Base-by-base conservation (phyloP, 768 basidiomycete genomes). In the Gymnopilus dilepis region DNA sequence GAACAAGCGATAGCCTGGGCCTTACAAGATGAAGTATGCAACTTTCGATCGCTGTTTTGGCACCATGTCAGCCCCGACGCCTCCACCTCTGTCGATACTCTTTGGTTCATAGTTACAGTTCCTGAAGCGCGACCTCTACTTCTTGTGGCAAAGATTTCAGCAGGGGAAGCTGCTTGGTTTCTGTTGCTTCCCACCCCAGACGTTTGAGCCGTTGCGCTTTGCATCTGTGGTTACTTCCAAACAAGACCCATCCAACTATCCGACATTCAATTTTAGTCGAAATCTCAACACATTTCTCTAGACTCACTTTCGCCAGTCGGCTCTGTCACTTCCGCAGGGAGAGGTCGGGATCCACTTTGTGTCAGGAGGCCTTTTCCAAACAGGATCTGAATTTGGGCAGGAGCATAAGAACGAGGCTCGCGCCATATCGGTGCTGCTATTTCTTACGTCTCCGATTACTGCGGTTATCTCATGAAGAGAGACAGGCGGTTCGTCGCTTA, bases 151-250 rank as follows among this genome's bases (percentile, higher is more conserved):
- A 45, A 1, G 66, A 71, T 12, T 69, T 71, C 15, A 70, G 22
- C 15, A 74, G 33, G 2, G 65, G 42, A 21, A 58, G 37, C 55
- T 67, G 67, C 47, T 58, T 61, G 9, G 68, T 61, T 57, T 72
- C 70, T 2, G 59, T 69, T 1, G 78, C 67, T 31, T 77, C 73
- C 79, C 81, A 81, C 34, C 81, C 79, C 11, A 82, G 66, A 31
- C 66, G 75, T 42, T 72, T 72, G 26, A 81, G 69, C 3, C 76
- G 74, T 24, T 74, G 68, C 0, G 76, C 61, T 28, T 70, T 73
- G n/a, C 70, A 75, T 45, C 75, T 73, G 8, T 70, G 69, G 59
- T 77, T 82, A 4, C 78, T 74, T 2, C 77, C 80, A 13, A 81
- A 58, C 13, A 79, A 61, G 9, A 73, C 77, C 80, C 78, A 82